Evolutionary conservation across 495 filamentous ascomycete genomes (phyloP).

Genomic region (Neurospora intermedia): DNA sequence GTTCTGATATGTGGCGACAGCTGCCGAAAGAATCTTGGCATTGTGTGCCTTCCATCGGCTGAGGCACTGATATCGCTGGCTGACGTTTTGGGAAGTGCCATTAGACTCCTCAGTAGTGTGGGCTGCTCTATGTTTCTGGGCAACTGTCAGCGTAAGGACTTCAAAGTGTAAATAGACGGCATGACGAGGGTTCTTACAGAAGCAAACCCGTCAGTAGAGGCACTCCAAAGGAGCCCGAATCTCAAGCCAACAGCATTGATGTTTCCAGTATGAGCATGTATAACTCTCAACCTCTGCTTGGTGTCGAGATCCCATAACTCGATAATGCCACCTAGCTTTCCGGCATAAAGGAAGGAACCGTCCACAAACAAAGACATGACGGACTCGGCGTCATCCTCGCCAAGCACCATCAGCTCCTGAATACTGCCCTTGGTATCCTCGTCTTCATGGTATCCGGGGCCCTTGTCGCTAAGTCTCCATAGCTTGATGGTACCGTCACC

Average conservation of each 20-base stretch:
- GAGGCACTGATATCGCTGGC: constrained; percentile 76
- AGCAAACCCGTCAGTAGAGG: constrained; percentile 65
- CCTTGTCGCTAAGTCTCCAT: constrained; percentile 55
- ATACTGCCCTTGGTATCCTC: constrained; percentile 38
- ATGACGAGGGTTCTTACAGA: constrained; percentile 46
- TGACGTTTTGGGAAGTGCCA: constrained; percentile 55
- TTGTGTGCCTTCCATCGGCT: constrained; percentile 77
- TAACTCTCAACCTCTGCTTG: constrained; percentile 72
- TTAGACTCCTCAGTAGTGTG: constrained; percentile 41
- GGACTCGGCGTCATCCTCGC: constrained; percentile 68
- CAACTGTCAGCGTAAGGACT: constrained; percentile 1
- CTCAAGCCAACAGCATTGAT: constrained; percentile 78
- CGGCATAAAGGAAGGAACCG: constrained; percentile 82
- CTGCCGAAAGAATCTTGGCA: constrained; percentile 80
- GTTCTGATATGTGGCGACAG: constrained; percentile 52
- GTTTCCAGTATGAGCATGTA: constrained; percentile 71
- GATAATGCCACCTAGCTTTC: constrained; percentile 77
- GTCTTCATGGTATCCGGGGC: constrained; percentile 20
- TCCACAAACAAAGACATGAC: constrained; percentile 77
- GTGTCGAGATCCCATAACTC: constrained; percentile 98
- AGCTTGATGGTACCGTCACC: constrained; percentile 90
- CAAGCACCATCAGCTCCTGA: constrained; percentile 52
- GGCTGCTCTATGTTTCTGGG: constrained; percentile 46
- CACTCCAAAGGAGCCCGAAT: constrained; percentile 74
- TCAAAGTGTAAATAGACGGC: not conserved